Base-by-base conservation (phyloP, 345 rosid genomes). In the Moricandia moricandioides region DNA sequence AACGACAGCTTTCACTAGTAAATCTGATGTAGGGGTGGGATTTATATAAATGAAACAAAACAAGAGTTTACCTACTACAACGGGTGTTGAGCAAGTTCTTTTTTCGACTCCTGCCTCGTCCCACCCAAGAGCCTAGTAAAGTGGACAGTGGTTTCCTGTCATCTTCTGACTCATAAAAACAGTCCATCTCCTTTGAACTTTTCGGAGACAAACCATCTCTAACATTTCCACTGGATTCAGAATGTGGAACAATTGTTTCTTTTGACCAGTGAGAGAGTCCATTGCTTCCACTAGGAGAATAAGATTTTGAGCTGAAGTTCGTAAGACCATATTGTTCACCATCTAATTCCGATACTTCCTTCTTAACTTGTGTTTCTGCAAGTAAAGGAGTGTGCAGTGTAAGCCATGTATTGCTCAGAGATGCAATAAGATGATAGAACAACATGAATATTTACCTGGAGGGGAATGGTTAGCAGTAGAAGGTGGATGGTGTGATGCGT, bases 301-400 rank as follows among this genome's bases (percentile, higher is more conserved):
- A 85, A 81, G 96, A 80, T 80, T 87, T 88, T 39, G 88, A 82
- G 80, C 84, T 82, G 17, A 85, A 84, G 80, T 81, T 83, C 61
- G 73, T 74, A 13, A 7, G 43, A 37, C 67, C 72, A 65, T 13
- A 70, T 3, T 74, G 82, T 60, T 69, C 79, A 69, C 69, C 78
- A 56, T 82, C 85, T 57, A 79, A 69, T 52, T 77, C 80, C 62
- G 87, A 80, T 33, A 77, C 72, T 57, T 89, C 82, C 62, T 85
- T 85, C 64, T 86, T 82, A 69, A 80, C 70, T 70, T 87, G 88
- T 71, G 86, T 55, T 70, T 94, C 97, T 94, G 89, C 71, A 77
- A 3, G 21, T 30, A 5, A 35, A n/a, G n/a, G n/a, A n/a, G n/a
- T n/a, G n/a, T n/a, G n/a, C n/a, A n/a, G 57, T 52, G 57, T 47